Percentiles rank a stretch among this genome's conserved stretches.
These are phyloP conservation scores for Platanthera zijinensis DNA, from an alignment of 106 monocot species.

Conservation along the genomic window DNA sequence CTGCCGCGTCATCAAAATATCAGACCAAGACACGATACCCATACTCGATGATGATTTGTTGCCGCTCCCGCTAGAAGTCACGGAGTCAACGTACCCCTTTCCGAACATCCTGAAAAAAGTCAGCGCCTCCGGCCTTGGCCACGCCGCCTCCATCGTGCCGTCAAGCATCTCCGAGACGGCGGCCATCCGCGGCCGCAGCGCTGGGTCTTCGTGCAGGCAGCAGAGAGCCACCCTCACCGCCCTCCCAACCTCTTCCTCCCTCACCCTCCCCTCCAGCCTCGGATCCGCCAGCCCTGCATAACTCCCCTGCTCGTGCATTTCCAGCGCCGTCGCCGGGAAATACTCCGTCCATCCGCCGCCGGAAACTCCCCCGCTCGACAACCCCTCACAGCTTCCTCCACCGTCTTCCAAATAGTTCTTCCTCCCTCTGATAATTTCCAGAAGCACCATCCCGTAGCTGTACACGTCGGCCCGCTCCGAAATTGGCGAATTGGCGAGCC, in stretches of 20 bases:
- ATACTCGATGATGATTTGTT: too few relatives aligned
- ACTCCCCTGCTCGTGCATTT: constrained; percentile 59
- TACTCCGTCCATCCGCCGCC: constrained; percentile 13
- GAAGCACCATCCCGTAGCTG: constrained; percentile 92
- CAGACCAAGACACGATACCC: background rate
- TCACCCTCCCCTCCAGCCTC: constrained; percentile 60
- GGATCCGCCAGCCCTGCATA: constrained; percentile 74
- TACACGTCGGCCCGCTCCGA: constrained; percentile 84
- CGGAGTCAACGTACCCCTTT: constrained; percentile 3
- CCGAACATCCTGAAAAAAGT: constrained; percentile 41
- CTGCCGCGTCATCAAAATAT: background rate
- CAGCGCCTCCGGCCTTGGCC: constrained; percentile 47
- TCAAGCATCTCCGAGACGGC: constrained; percentile 63
- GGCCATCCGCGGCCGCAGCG: constrained; percentile 52
- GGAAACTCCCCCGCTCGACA: background rate
- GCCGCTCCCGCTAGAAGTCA: background rate
- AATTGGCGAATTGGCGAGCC: constrained; percentile 85
- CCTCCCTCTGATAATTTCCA: constrained; percentile 75
- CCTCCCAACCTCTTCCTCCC: constrained; percentile 39
- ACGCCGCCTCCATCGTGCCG: constrained; percentile 19
- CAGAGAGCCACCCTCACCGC: constrained; percentile 50
- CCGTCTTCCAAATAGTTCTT: constrained; percentile 34
- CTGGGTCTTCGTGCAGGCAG: constrained; percentile 73
- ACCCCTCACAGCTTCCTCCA: background rate
- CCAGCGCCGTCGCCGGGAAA: constrained; percentile 69